Evolutionary conservation across 768 basidiomycete species (phyloP).

Genomic region (Amanita pseudoporphyria): DNA sequence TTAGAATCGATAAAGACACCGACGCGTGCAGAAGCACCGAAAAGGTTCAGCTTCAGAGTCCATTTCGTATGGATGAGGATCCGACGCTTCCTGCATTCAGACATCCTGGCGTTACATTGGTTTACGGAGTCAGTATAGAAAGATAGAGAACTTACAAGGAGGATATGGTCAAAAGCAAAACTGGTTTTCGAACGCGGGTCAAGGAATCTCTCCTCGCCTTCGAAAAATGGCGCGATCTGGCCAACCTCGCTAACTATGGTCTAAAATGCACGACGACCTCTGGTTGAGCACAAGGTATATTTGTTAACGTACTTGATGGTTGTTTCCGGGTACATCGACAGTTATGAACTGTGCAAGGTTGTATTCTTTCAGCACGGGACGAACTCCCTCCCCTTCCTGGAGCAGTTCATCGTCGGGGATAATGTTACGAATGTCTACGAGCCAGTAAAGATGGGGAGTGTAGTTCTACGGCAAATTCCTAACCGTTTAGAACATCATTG

Average conservation of each 20-base stretch:
- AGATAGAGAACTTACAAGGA: slow-evolving; percentile 43
- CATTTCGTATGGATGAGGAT: slow-evolving; percentile 53
- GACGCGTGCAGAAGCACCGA: slow-evolving; percentile 39
- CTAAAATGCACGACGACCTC: slow-evolving; percentile 31
- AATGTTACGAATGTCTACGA: slow-evolving; percentile 79
- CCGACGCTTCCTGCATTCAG: slow-evolving; percentile 59
- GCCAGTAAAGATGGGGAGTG: slow-evolving; percentile 7
- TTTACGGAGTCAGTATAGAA: slow-evolving; percentile 2
- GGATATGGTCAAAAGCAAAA: slow-evolving; percentile 81
- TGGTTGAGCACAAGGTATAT: slow-evolving; percentile 1
- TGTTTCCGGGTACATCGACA: slow-evolving; percentile 69
- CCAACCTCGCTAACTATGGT: slow-evolving; percentile 75
- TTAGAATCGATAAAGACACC: background rate
- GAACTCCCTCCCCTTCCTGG: slow-evolving; percentile 61
- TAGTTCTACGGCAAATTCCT: slow-evolving; percentile 9
- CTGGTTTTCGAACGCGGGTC: slow-evolving; percentile 74
- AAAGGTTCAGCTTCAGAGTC: slow-evolving; percentile 63
- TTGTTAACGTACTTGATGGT: slow-evolving; percentile 55
- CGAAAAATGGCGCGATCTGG: slow-evolving; percentile 31
- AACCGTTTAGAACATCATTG: slow-evolving; percentile 91
- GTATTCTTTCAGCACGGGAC: slow-evolving; percentile 74
- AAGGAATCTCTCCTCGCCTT: slow-evolving; percentile 60
- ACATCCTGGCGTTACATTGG: slow-evolving; percentile 7
- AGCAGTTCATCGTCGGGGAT: slow-evolving; percentile 82
- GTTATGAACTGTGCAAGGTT: slow-evolving; percentile 84